Evolutionary conservation across 306 rosid species (phyloP), one percentile per base, ranked within the genome.

Genomic region (Medicago lupulina): DNA sequence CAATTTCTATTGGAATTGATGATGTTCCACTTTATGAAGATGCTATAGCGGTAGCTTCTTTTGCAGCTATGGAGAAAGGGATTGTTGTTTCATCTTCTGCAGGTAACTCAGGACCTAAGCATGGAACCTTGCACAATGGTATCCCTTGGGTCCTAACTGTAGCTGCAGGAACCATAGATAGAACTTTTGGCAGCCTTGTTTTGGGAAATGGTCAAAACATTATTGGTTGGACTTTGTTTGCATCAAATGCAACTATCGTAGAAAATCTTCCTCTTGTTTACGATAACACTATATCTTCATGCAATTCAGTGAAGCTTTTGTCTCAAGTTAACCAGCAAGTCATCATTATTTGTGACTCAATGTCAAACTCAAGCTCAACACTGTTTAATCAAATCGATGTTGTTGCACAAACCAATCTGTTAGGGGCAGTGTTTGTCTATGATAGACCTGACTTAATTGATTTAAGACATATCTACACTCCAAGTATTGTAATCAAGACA

Each of bases 51-150:
- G 64, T 69, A 44, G 76, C 85, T 63, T 44, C 85, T 25, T 81
- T 83, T 83, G 38, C 78, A 51, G 82, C 80, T 5, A 83, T 81
- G 85, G 77, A 80, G 16, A 79, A 73, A n/a, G 79, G 86, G 14
- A 43, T 86, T 2, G 0, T 73, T 7, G 83, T 86, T 72, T 78
- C 83, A 9, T 23, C 70, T 25, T 68, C 74, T 0, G 86, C 80
- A 4, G 79, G 86, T 7, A 83, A 84, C n/a, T 0, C 0, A 0
- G 82, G 87, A 25, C 82, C 73, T 14, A 0, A 1, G 0, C 68
- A 58, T 9, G 74, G 67, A 2, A 25, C 72, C 4, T 23, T 83
- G 39, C 61, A 34, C 31, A 83, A 81, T 44, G 81, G 73, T 7
- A 72, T 80, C 73, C 83, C 84, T 0, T 73, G 83, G 86, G 39